Evolutionary conservation across 192 early-diverging fungal genomes (phyloP).

Genomic region (Dissophora globulifera): DNA sequence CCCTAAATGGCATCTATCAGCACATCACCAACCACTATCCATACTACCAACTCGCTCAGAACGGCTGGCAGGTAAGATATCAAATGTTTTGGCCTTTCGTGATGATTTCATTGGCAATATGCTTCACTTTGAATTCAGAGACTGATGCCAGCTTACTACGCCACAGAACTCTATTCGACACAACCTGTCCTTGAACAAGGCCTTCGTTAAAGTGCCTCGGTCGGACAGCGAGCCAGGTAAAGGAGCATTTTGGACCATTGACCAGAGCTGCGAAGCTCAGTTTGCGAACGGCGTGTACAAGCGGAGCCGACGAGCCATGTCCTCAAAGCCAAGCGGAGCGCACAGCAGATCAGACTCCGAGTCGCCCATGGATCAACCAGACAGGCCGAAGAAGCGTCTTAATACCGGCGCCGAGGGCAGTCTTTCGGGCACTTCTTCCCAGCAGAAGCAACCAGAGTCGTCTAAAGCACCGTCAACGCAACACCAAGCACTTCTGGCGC

Average conservation of each 20-base stretch:
- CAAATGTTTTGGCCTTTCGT: too few species aligned
- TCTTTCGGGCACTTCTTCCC: background rate
- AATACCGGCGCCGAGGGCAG: constrained; percentile 22
- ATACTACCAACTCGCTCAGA: constrained; percentile 78
- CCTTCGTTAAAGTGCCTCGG: constrained; percentile 81
- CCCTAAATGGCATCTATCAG: constrained; percentile 87
- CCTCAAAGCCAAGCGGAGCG: constrained; percentile 17
- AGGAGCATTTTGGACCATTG: constrained; percentile 86
- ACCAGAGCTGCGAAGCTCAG: constrained; percentile 65
- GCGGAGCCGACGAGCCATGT: constrained; percentile 51
- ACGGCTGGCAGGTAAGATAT: constrained; percentile 77
- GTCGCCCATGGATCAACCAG: constrained; percentile 26
- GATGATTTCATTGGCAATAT: too few species aligned
- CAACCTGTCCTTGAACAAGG: constrained; percentile 84
- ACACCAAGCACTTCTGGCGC: background rate
- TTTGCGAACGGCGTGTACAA: constrained; percentile 76
- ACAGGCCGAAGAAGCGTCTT: constrained; percentile 38
- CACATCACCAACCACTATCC: constrained; percentile 83
- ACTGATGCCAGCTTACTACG: background rate
- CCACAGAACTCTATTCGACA: constrained; percentile 87
- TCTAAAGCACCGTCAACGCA: background rate
- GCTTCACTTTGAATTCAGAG: too few species aligned
- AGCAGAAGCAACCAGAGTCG: background rate
- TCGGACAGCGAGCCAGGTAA: constrained; percentile 88
- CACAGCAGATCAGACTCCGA: constrained; percentile 38